Base-by-base conservation (phyloP, 2,329 filamentous ascomycete genomes). In the Teratosphaeriaceae sp. region DNA sequence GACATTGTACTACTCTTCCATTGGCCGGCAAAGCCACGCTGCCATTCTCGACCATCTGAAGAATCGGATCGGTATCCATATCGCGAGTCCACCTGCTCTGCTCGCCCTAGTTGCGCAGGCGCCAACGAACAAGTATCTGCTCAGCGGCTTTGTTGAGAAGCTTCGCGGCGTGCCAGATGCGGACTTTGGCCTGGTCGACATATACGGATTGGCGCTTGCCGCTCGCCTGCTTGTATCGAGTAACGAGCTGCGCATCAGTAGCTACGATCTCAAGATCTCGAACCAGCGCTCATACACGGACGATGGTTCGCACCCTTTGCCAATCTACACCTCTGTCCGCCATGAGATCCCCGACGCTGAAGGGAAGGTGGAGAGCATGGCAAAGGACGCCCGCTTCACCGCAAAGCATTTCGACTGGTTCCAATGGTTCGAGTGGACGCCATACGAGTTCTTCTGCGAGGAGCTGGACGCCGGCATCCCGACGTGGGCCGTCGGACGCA, bases 371-470 rank as follows among this genome's bases (percentile, higher is more conserved):
- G 33, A 44, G 5, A 41, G 50, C 15, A 54, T 52, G 6, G 65
- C 65, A 26, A 66, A 63, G 48, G 59, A 54, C 4, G 49, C 50
- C 29, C 40, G 54, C 19, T 53, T 52, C 40, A 50, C 41, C 15
- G 48, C 59, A 53, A 42, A 94, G 57, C 51, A 59, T 33, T 50
- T 51, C 23, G 76, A 88, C 2, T 97, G 89, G 86, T 98, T 97
- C 56, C 90, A 98, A 57, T 97, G 92, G 90, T 96, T 92, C 54
- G 92, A 98, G 59, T 84, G 90, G 56, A 94, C 88, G 0, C 90
- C 90, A 0, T 96, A 94, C 58, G 90, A 97, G 62, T 84, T 96
- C 61, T 96, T 92, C 64, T 95, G 88, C 54, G 90, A 97, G 64
- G 90, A 96, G 58, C 82, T 95, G 39, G 76, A 77, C 19, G 88